These are phyloP conservation scores for Solanum etuberosum DNA, from an alignment of 257 asterid genomes.

Conservation along the genomic window DNA sequence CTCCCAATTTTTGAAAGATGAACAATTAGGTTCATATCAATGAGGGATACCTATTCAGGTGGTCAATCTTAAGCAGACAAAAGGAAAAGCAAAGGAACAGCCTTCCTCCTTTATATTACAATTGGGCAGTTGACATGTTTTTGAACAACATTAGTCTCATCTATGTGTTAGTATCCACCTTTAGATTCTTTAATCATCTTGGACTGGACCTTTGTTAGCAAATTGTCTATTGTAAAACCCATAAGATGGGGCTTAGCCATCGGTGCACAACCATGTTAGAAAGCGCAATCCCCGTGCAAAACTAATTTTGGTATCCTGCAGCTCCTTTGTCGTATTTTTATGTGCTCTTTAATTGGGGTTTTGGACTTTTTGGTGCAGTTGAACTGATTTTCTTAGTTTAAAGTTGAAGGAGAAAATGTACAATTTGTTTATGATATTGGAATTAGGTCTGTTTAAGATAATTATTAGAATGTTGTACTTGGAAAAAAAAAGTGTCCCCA, in stretches of 20 bases:
- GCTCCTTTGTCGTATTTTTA: not conserved
- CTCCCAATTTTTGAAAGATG: not conserved
- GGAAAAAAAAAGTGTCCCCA: not conserved
- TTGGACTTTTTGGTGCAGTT: not conserved
- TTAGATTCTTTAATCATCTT: not conserved
- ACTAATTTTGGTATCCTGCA: not conserved
- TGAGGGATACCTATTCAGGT: not conserved
- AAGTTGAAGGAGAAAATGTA: not conserved
- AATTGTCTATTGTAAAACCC: not conserved
- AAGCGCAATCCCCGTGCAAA: not conserved
- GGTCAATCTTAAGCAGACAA: not conserved
- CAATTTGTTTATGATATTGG: not conserved
- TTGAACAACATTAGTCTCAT: not conserved
- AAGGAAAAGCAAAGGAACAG: not conserved
- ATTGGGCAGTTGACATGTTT: not conserved
- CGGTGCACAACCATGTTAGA: not conserved
- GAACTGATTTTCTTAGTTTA: not conserved
- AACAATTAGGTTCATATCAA: not conserved
- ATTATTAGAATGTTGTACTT: not conserved
- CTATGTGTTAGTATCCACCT: not conserved
- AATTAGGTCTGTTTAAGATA: not conserved
- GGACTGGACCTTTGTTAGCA: not conserved
- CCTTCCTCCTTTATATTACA: not conserved
- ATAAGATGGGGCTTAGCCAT: not conserved
- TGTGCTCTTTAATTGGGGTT: not conserved